phyloP scores from a whole-genome alignment of 1,284 basidiomycete species.

The Cryptococcus hybrid region DNA sequence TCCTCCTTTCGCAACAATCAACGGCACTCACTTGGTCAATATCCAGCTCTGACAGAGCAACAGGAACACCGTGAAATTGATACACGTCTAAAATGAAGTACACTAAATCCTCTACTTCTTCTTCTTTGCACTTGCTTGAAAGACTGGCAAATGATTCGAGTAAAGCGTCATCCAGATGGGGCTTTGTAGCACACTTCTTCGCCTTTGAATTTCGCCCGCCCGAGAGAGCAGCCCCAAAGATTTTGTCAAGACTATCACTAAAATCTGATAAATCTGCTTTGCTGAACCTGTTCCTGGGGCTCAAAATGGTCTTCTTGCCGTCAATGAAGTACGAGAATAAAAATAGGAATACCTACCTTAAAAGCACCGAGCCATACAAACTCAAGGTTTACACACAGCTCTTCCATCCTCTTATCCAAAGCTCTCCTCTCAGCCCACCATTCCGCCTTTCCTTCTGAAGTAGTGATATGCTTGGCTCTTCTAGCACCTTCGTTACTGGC shows the following conservation, averaged over 20 bases:
- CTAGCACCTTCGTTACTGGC: constrained; percentile 74
- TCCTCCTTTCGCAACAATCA: background rate
- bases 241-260: constrained; percentile 64
- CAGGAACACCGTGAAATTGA: constrained; percentile 84
- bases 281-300: constrained; percentile 56
- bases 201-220: constrained; percentile 50
- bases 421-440: constrained; percentile 84
- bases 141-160: constrained; percentile 84
- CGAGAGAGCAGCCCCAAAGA: constrained; percentile 65
- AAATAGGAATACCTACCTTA: constrained; percentile 63
- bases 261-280: constrained; percentile 59
- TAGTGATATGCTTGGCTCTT: constrained; percentile 63
- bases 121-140: constrained; percentile 76
- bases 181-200: constrained; percentile 54
- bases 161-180: constrained; percentile 64
- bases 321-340: background rate
- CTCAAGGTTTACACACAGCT: constrained; percentile 80
- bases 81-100: constrained; percentile 94
- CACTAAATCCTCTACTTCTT: constrained; percentile 91
- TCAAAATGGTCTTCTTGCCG: constrained; percentile 65
- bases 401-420: constrained; percentile 73
- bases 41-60: constrained; percentile 90
- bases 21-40: constrained; percentile 67
- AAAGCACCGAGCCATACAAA: constrained; percentile 97
- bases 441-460: constrained; percentile 50